Evolutionary conservation across 2,329 filamentous ascomycete genomes (phyloP).

Genomic region (Colletotrichum sp.): DNA sequence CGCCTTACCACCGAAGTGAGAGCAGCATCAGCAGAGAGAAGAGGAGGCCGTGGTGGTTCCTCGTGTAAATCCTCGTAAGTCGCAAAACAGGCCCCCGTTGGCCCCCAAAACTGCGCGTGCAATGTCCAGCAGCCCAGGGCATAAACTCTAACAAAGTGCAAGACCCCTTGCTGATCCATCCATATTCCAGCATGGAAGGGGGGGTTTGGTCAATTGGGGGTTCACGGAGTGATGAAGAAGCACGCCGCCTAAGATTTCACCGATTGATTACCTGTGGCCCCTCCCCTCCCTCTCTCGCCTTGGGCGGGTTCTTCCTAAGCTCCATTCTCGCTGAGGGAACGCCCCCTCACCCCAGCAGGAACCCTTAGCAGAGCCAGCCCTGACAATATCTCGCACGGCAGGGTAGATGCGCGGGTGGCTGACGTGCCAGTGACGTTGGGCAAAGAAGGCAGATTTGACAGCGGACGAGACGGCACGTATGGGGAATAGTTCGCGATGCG

Average conservation of each 20-base stretch:
- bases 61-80: background rate
- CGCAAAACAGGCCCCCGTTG: background rate
- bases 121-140: background rate
- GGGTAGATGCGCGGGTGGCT: background rate
- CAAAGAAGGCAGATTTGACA: background rate
- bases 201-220: background rate
- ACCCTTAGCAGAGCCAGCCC: background rate
- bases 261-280: background rate
- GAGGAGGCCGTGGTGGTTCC: background rate
- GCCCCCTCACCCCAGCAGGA: background rate
- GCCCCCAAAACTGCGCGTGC: background rate
- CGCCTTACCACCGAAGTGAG: background rate
- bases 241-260: background rate
- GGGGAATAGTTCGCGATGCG: background rate
- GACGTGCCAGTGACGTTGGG: background rate
- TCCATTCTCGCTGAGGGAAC: background rate
- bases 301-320: background rate
- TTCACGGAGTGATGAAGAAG: background rate
- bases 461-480: background rate
- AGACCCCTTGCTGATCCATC: conserved; percentile 15
- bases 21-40: background rate
- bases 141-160: conserved; percentile 10
- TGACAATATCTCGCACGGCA: background rate
- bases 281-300: background rate
- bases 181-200: background rate